Conservation (phyloP, 129 eudicot species). For the Lactuca saligna region DNA sequence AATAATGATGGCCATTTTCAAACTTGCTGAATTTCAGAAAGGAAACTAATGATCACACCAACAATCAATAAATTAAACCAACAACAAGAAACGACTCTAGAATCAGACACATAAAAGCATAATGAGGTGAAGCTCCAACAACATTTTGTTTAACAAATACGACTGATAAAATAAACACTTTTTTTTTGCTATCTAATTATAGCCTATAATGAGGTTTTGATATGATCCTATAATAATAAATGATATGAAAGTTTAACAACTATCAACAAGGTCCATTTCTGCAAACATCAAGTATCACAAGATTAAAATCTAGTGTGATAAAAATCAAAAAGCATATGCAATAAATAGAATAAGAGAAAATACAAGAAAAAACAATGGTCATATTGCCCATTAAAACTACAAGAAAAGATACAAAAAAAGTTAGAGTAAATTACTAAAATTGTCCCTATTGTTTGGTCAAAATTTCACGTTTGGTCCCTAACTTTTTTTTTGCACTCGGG, state of each 20-base stretch:
- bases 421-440: too few species aligned
- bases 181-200: neutral
- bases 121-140: neutral
- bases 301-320: too few species aligned
- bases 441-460: too few species aligned
- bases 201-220: neutral
- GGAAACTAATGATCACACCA: neutral
- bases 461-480: too few species aligned
- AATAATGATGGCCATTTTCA: too few species aligned
- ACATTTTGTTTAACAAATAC: neutral
- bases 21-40: neutral
- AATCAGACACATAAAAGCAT: neutral
- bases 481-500: too few species aligned
- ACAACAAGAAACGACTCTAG: neutral
- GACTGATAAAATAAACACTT: neutral
- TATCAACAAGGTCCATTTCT: neutral
- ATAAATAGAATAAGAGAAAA: too few species aligned
- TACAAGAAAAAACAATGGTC: too few species aligned
- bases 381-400: too few species aligned
- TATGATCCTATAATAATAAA: neutral
- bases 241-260: neutral
- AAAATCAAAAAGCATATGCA: too few species aligned
- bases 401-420: too few species aligned
- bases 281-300: neutral
- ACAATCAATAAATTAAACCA: neutral